These are phyloP conservation scores for Pterula multifida DNA, from an alignment of 1,284 basidiomycete species.

Conservation along the genomic window DNA sequence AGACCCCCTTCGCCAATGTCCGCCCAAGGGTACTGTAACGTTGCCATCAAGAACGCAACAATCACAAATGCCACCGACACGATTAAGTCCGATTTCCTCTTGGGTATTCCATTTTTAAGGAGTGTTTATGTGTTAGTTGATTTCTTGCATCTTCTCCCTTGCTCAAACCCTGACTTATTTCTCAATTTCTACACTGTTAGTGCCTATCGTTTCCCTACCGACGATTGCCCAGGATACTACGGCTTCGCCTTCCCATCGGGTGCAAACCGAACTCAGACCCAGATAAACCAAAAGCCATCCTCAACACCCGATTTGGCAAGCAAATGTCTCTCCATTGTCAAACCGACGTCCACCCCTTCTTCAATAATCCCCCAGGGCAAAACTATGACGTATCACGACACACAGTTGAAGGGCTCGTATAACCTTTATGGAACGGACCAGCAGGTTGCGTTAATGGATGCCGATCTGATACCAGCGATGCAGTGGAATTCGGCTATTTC, in stretches of 20 bases:
- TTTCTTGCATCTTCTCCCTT: not conserved
- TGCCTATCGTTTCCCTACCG: slow-evolving; percentile 20
- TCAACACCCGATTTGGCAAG: slow-evolving; percentile 13
- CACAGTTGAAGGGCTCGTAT: not conserved
- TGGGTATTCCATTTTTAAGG: slow-evolving; percentile 19
- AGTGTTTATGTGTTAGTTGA: slow-evolving; percentile 19
- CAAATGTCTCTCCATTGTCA: slow-evolving; percentile 14
- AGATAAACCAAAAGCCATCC: slow-evolving; percentile 17
- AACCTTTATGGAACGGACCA: not conserved
- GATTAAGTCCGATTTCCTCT: not conserved
- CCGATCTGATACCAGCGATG: not conserved
- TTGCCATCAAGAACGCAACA: slow-evolving; percentile 14
- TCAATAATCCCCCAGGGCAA: not conserved
- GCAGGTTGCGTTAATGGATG: slow-evolving; percentile 1
- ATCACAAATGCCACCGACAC: slow-evolving; percentile 7
- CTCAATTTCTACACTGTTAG: slow-evolving; percentile 11
- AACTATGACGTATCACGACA: not conserved
- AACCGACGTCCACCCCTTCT: slow-evolving; percentile 17
- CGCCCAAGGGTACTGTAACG: slow-evolving; percentile 10
- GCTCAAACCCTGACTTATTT: not conserved
- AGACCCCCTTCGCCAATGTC: slow-evolving; percentile 7
- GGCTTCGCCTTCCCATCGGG: slow-evolving; percentile 18
- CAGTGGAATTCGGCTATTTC: not conserved
- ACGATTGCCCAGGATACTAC: slow-evolving; percentile 16
- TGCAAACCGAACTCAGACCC: slow-evolving; percentile 14